A percentile compares a stretch with the other conserved stretches of the same genome.
phyloP scores from a whole-genome alignment of 495 filamentous ascomycete genomes.

The Penicillium cosmopolitanum region DNA sequence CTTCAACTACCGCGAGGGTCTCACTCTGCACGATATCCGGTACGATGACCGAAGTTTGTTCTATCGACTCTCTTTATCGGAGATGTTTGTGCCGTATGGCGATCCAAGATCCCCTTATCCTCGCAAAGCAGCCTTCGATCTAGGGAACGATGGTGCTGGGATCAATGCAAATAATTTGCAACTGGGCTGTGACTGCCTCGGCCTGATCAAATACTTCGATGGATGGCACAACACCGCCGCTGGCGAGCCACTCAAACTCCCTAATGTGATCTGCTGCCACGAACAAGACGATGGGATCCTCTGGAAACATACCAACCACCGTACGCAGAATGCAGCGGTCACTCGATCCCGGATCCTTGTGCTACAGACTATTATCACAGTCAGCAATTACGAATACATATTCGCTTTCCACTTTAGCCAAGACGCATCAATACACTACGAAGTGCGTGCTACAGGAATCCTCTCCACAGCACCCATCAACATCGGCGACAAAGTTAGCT shows the following conservation, averaged over 20 bases:
- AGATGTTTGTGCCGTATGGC: conserved; percentile 71
- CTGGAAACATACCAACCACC: conserved; percentile 73
- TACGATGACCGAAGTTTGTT: conserved; percentile 69
- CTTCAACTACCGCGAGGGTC: conserved; percentile 67
- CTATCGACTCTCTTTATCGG: conserved; percentile 70
- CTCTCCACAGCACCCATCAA: conserved; percentile 79
- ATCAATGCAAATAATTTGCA: conserved; percentile 66
- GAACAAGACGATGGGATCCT: conserved; percentile 68
- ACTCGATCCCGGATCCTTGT: conserved; percentile 61
- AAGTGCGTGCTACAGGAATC: conserved; percentile 86
- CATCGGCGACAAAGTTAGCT: conserved; percentile 52
- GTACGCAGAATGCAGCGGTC: conserved; percentile 60
- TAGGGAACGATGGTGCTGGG: conserved; percentile 70
- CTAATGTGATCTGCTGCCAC: conserved; percentile 65
- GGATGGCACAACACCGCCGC: conserved; percentile 52
- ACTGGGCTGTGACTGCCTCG: conserved; percentile 65
- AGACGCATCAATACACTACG: conserved; percentile 74
- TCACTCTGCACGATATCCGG: conserved; percentile 63
- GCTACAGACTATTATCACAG: conserved; percentile 75
- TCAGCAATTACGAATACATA: conserved; percentile 89
- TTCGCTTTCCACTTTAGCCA: conserved; percentile 84
- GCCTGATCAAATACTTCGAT: conserved; percentile 65
- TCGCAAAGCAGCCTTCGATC: conserved; percentile 69
- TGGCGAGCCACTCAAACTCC: conserved; percentile 54
- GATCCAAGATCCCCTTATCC: conserved; percentile 71